Percentiles rank a stretch among this genome's conserved stretches.
These are phyloP conservation scores for Diplodia scrobiculata DNA, from an alignment of 2,329 filamentous ascomycete genomes.

Conservation along the genomic window DNA sequence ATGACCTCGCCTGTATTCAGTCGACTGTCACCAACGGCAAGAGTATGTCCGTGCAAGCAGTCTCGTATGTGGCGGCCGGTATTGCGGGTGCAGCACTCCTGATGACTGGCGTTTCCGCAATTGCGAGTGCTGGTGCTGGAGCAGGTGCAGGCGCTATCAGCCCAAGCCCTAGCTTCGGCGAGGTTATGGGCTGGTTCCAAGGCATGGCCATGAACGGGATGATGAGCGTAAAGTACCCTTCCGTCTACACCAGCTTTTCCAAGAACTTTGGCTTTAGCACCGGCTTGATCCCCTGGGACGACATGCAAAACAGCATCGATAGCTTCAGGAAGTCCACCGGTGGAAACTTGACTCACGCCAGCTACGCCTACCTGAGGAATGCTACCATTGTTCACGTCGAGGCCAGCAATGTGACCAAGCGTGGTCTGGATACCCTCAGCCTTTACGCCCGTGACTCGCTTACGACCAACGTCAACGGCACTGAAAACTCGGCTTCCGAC, in stretches of 20 bases:
- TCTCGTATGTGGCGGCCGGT: constrained; percentile 80
- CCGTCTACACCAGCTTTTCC: constrained; percentile 83
- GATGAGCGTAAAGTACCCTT: constrained; percentile 85
- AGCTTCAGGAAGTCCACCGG: constrained; percentile 77
- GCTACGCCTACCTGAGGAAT: constrained; percentile 72
- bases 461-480: constrained; percentile 42
- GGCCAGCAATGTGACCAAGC: constrained; percentile 57
- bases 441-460: constrained; percentile 45
- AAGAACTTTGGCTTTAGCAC: constrained; percentile 94
- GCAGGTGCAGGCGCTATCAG: constrained; percentile 59
- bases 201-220: constrained; percentile 94
- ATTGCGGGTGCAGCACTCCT: constrained; percentile 81
- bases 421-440: constrained; percentile 46
- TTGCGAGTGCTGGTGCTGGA: constrained; percentile 55
- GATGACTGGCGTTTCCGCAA: constrained; percentile 70
- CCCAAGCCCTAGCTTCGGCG: constrained; percentile 78
- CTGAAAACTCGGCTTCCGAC: constrained; percentile 34
- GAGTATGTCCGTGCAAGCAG: constrained; percentile 70
- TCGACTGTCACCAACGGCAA: constrained; percentile 86
- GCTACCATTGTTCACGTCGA: constrained; percentile 71
- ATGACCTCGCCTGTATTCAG: constrained; percentile 77
- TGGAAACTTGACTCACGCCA: constrained; percentile 82
- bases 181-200: constrained; percentile 89
- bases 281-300: constrained; percentile 79
- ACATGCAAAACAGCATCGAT: constrained; percentile 80